These are phyloP conservation scores for Stromatinia cepivora DNA, from an alignment of 2,329 filamentous ascomycete species.

Conservation along the genomic window DNA sequence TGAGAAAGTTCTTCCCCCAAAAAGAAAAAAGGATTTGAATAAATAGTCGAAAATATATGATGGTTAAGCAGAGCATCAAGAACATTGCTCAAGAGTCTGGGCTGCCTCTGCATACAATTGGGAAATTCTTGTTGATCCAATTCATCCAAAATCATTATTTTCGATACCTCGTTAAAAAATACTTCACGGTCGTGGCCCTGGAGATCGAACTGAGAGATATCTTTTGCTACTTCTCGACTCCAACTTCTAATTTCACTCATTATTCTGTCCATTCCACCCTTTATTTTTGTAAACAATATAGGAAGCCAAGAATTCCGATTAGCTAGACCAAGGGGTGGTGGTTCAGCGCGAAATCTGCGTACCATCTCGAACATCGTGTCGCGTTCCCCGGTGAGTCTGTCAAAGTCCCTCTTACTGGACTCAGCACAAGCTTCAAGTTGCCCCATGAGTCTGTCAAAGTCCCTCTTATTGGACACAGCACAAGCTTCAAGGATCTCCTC, in stretches of 20 bases:
- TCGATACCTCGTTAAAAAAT: not conserved
- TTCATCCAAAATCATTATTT: not conserved
- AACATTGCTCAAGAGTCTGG: fast-evolving
- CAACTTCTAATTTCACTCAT: not conserved
- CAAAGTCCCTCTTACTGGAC: not conserved
- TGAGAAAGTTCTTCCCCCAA: not conserved
- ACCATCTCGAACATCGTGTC: not conserved
- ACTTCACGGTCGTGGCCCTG: not conserved
- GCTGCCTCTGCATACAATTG: fast-evolving
- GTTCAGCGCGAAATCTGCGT: not conserved
- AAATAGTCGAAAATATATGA: not conserved
- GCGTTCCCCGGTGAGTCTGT: not conserved
- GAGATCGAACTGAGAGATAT: not conserved
- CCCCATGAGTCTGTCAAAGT: too few species aligned
- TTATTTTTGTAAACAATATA: too few species aligned
- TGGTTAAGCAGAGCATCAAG: not conserved
- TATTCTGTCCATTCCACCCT: fast-evolving
- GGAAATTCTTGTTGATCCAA: not conserved
- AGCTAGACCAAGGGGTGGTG: not conserved
- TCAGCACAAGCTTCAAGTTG: too few species aligned
- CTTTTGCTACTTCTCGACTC: not conserved
- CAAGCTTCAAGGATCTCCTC: too few species aligned
- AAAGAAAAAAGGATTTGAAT: not conserved
- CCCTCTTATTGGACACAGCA: not conserved
- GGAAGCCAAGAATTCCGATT: too few species aligned